Conservation (phyloP, 1,284 basidiomycete genomes). For the Termitomyces sp. region DNA sequence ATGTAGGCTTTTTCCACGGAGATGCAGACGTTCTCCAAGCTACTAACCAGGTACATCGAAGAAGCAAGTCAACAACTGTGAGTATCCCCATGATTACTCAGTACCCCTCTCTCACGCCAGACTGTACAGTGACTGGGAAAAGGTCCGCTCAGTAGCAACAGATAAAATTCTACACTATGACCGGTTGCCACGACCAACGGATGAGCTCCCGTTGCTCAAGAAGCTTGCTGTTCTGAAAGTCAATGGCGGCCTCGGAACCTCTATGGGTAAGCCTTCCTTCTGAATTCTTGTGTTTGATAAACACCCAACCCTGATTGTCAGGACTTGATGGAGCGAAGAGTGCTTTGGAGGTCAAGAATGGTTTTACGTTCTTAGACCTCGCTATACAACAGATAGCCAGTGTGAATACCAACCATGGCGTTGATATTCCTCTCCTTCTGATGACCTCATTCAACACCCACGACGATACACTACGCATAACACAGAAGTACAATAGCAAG, state of each 20-base stretch:
- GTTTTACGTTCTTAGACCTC: constrained; percentile 98
- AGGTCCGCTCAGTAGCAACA: constrained; percentile 86
- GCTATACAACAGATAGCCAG: constrained; percentile 95
- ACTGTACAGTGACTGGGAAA: constrained; percentile 84
- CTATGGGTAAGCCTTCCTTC: constrained; percentile 66
- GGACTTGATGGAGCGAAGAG: constrained; percentile 91
- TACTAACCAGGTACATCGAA: constrained; percentile 94
- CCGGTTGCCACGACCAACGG: constrained; percentile 55
- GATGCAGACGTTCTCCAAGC: constrained; percentile 98
- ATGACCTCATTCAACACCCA: constrained; percentile 99
- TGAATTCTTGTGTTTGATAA: neutral
- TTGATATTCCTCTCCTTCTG: constrained; percentile 93
- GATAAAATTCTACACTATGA: constrained; percentile 90
- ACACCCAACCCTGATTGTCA: constrained; percentile 23
- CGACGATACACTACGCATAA: constrained; percentile 93
- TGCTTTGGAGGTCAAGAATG: constrained; percentile 87
- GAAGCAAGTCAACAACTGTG: constrained; percentile 92
- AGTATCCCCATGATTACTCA: constrained; percentile 29
- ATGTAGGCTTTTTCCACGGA: constrained; percentile 88
- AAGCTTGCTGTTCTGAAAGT: constrained; percentile 98
- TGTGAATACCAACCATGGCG: constrained; percentile 63
- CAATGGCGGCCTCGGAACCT: constrained; percentile 97
- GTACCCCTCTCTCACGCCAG: constrained; percentile 11
- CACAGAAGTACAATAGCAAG: constrained; percentile 96
- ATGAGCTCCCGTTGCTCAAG: constrained; percentile 64